Base-by-base conservation (phyloP, 1,139 yeast species). In the Debaryomyces robertsiae region DNA sequence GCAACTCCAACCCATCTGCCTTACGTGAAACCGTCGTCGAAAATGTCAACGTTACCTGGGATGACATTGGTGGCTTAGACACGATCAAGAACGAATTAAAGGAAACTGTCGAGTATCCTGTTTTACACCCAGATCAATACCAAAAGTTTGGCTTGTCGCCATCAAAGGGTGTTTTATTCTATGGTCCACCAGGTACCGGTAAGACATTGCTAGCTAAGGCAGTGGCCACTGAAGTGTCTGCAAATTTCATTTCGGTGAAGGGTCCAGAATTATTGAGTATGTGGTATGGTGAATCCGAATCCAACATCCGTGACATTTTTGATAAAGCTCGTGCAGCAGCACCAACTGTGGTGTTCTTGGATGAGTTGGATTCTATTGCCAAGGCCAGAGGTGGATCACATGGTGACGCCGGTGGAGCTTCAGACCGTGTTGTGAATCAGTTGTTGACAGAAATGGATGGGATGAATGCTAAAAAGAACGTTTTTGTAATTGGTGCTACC, bases 141-240 rank as follows among this genome's bases (percentile, higher is more conserved):
- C 89, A 94, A 69, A 93, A 93, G 74, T 91, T 93, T 63, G 98
- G 98, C 49, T 80, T 93, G 67, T 84, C 98, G 14, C 98, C 98
- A 42, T 82, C 98, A 40, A 91, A 91, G 73, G 99, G 99, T 73
- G 98, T 93, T 52, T 77, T 94, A 63, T 93, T 94, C 77, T 93
- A 87, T 67, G 99, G 99, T 56, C 98, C 98, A 43, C 98, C 98
- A 47, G 98, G 98, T 84, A 91, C 98, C 50, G 98, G 98, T 88
- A 91, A 91, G 71, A 91, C 98, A 5, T 75, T 93, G 59, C 78
- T 93, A 55, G 98, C 98, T 34, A 93, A 93, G 69, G 98, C 98
- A 37, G 97, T 93, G 54, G 98, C 98, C 36, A 91, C 97, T 42
- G 98, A 93, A 66, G 97, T 90, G 30, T 85, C 95, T 43, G 98